Evolutionary conservation across 108 stramenopile genomes (phyloP), one percentile per base, ranked within the genome.

Genomic region (Schizochytrium sp.): DNA sequence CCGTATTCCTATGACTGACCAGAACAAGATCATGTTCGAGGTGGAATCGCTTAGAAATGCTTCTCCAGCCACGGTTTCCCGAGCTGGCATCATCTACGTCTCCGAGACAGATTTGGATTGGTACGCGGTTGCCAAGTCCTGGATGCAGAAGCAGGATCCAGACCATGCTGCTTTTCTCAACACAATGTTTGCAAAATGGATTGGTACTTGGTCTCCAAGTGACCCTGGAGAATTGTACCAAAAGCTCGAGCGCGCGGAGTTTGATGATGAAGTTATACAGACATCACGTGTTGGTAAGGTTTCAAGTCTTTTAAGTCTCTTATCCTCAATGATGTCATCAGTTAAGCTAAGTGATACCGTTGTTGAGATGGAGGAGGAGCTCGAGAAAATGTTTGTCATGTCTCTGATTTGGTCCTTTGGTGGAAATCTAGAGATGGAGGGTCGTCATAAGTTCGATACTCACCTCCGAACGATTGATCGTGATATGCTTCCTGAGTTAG

Each of bases 1-100:
- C 90, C 96, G 97, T 56, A 96, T 97, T 61, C 96, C 97, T 72
- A 97, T 97, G 97, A 96, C 97, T 8, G 97, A 97, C 88, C 97
- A 96, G 72, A 95, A 96, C 56, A 93, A 92, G 72, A 95, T 96
- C 4, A 94, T 97, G 95, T 95, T 96, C 92, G 96, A 97, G 94
- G 96, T 96, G 41, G 96, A 96, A 88, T 96, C 96, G 0, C 89
- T 97, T 56, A 94, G 95, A 10, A 97, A 97, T 92, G 97, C 97
- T 59, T 96, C 96, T 46, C 97, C 97, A 3, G 96, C 97, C 56
- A 97, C 97, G n/a, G 97, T 97, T 45, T 96, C 96, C 47, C 96
- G 97, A 45, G 96, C 96, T 40, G 97, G 97, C 41, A 97, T 97
- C 88, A 96, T 97, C 73, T 97, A 96, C 91, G 96, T 97, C 4